Evolutionary conservation across 306 rosid genomes (phyloP), one percentile per base, ranked within the genome.

Genomic region (Heteromeles arbutifolia): DNA sequence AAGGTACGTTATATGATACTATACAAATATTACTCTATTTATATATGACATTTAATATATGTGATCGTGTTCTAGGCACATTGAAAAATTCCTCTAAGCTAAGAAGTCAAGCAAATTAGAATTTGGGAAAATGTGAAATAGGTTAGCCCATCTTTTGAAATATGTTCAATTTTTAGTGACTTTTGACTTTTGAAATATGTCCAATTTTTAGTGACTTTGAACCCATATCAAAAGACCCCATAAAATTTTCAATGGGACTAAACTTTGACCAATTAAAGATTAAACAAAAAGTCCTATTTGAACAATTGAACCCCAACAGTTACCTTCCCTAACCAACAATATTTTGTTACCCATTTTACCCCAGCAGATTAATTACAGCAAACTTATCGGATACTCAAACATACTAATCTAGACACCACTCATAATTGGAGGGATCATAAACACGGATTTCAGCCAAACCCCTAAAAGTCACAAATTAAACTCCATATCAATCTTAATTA

Each of bases 11-110:
- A 37, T 37, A 1, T 7, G 10, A 37, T 37, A 37, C 7, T 37
- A 37, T 37, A 37, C 41, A 7, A 37, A 2, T 7, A 37, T 37
- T 37, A 37, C 41, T 37, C 41, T 2, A 37, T 7, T 7, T 37
- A 37, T 37, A 1, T 37, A 7, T 37, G 41, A 37, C 10, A 37
- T 37, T 37, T 37, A 2, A 0, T 37, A 37, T 7, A 37, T 37
- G 0, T 37, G 2, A 37, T 37, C 2, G 10, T 37, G 0, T 37
- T 37, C 2, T 0, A 37, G 2, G 0, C 9, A 37, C 2, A 37
- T 0, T 37, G 10, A 37, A 37, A 37, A 37, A 0, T 1, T 37
- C 2, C 10, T 7, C 10, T n/a, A n/a, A n/a, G n/a, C n/a, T n/a
- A n/a, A n/a, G n/a, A n/a, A n/a, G n/a, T n/a, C n/a, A n/a, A n/a